A percentile compares a stretch with the other conserved stretches of the same genome.
These are phyloP conservation scores for Trichosporon asahii DNA, from an alignment of 1,284 basidiomycete species.

Conservation along the genomic window DNA sequence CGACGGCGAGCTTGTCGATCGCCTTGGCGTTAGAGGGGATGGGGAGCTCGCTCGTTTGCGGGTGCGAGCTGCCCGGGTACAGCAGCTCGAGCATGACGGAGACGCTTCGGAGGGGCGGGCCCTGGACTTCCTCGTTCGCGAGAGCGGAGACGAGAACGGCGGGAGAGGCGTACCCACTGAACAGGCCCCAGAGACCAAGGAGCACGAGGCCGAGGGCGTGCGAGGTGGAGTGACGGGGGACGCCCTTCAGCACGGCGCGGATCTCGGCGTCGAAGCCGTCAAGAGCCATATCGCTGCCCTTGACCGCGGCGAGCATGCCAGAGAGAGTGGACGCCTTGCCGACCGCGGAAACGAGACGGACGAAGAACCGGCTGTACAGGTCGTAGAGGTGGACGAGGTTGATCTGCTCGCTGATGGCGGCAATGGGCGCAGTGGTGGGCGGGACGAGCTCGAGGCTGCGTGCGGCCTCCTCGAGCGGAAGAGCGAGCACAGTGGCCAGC, in stretches of 20 bases:
- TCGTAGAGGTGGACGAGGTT: slow-evolving; percentile 48
- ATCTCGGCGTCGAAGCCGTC: slow-evolving; percentile 41
- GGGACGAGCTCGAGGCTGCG: slow-evolving; percentile 34
- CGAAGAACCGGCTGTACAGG: slow-evolving; percentile 46
- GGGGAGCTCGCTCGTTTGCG: slow-evolving; percentile 13
- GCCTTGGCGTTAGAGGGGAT: slow-evolving; percentile 37
- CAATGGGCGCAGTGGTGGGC: slow-evolving; percentile 39
- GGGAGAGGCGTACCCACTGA: slow-evolving; percentile 41
- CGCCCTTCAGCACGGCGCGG: slow-evolving; percentile 34
- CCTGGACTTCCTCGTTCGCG: slow-evolving; percentile 45
- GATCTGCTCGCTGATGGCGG: slow-evolving; percentile 48
- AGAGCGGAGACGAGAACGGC: slow-evolving; percentile 45
- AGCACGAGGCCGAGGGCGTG: slow-evolving; percentile 49
- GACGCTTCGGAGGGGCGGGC: slow-evolving; percentile 34
- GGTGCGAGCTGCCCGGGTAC: slow-evolving; percentile 35
- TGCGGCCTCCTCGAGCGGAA: slow-evolving; percentile 40
- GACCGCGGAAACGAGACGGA: slow-evolving; percentile 42
- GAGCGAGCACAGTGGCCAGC: slow-evolving; percentile 39
- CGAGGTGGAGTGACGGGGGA: slow-evolving; percentile 39
- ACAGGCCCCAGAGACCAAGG: slow-evolving; percentile 49
- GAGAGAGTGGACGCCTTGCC: slow-evolving; percentile 26
- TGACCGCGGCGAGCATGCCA: slow-evolving; percentile 34
- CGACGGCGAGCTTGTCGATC: slow-evolving; percentile 46
- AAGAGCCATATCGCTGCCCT: slow-evolving; percentile 31
- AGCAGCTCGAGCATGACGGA: slow-evolving; percentile 46